A percentile compares a stretch with the other conserved stretches of the same genome.
phyloP scores from a whole-genome alignment of 352 stramenopile genomes.

The Pythium chondricola region DNA sequence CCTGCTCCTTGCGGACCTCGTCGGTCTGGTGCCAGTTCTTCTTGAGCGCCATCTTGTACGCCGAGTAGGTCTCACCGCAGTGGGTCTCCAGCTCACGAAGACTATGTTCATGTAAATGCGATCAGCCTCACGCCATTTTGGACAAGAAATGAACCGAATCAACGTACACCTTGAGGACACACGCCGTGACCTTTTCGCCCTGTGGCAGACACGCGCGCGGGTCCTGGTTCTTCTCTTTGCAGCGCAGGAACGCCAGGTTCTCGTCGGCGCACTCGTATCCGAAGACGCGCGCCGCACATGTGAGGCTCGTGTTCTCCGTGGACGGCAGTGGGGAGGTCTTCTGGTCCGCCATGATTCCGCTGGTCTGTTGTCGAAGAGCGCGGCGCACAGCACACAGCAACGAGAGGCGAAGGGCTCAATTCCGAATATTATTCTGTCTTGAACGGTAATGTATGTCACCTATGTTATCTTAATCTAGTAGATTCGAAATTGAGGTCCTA shows the following conservation, averaged over 20 bases:
- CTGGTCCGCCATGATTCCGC: conserved; percentile 34
- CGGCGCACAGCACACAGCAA: too few species aligned
- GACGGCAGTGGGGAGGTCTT: conserved; percentile 56
- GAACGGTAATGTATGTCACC: not conserved
- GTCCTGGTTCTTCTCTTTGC: conserved; percentile 81
- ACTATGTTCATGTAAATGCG: conserved; percentile 18
- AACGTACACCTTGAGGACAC: conserved; percentile 81
- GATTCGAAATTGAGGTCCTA: conserved; percentile 1
- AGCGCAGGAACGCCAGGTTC: conserved; percentile 84
- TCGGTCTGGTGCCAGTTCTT: conserved; percentile 87
- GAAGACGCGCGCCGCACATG: conserved; percentile 76
- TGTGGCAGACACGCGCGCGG: conserved; percentile 72
- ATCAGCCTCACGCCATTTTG: not conserved
- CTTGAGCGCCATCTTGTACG: conserved; percentile 86
- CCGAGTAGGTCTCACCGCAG: conserved; percentile 80
- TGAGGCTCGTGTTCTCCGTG: conserved; percentile 87
- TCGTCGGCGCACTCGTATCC: conserved; percentile 74
- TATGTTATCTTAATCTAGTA: conserved; percentile 19
- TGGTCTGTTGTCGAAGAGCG: not conserved
- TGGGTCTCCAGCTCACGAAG: conserved; percentile 73
- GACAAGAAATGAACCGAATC: not conserved
- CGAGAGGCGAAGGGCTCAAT: conserved; percentile 13
- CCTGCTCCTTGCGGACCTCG: conserved; percentile 79
- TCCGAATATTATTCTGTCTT: not conserved
- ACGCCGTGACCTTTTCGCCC: conserved; percentile 85